A percentile compares a stretch with the other conserved stretches of the same genome.
phyloP scores from a whole-genome alignment of 345 rosid species.

The Erucastrum elatum region DNA sequence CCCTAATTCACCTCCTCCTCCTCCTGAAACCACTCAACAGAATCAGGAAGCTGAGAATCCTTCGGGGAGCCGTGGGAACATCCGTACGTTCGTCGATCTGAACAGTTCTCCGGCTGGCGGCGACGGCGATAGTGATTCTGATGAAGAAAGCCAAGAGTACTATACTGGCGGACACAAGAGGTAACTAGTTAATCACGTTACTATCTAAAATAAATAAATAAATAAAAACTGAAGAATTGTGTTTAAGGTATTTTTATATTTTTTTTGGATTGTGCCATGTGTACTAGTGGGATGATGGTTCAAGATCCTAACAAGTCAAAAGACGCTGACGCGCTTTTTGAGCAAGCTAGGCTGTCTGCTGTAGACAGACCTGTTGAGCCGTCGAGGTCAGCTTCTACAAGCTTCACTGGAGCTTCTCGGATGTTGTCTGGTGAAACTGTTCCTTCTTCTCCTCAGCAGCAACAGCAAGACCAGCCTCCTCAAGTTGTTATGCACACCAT shows the following conservation, averaged over 20 bases:
- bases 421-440: slow-evolving; percentile 75
- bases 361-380: slow-evolving; percentile 65
- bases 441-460: slow-evolving; percentile 55
- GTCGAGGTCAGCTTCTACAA: slow-evolving; percentile 61
- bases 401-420: slow-evolving; percentile 78
- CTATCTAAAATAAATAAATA: background rate
- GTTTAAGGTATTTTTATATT: background rate
- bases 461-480: slow-evolving; percentile 46
- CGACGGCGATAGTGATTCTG: slow-evolving; percentile 52
- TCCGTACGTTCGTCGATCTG: slow-evolving; percentile 87
- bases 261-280: background rate
- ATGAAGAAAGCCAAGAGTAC: slow-evolving; percentile 60
- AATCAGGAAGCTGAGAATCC: slow-evolving; percentile 37
- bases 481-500: slow-evolving; percentile 62
- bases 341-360: slow-evolving; percentile 64
- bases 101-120: slow-evolving; percentile 50
- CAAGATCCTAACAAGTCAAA: slow-evolving; percentile 70
- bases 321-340: slow-evolving; percentile 67
- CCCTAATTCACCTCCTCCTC: slow-evolving; percentile 32
- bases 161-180: slow-evolving; percentile 92
- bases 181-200: slow-evolving; percentile 33
- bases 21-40: background rate
- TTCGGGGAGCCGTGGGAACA: slow-evolving; percentile 38
- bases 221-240: background rate
- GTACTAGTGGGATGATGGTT: slow-evolving; percentile 82